Base-by-base conservation (phyloP, 371 early-diverging fungal genomes). In the Choanephora cucurbitarum region DNA sequence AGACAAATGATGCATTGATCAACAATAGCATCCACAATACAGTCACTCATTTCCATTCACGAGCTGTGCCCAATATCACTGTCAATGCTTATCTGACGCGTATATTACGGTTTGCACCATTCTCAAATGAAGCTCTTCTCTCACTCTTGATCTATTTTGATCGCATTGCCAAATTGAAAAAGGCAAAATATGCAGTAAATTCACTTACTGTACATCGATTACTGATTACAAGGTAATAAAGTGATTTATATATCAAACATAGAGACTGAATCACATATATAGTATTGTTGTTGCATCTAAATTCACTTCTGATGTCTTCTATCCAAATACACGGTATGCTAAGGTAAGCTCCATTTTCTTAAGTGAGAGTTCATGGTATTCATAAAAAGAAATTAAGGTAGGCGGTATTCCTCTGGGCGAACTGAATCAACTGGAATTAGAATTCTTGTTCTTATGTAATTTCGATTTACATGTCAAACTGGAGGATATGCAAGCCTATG, bases 371-470 rank as follows among this genome's bases (percentile, higher is more conserved):
- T n/a, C n/a, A n/a, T n/a, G n/a, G n/a, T n/a, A n/a, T n/a, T n/a
- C n/a, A n/a, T n/a, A 32, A 5, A 14, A 34, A 42, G n/a, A 32
- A 44, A 33, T 18, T 1, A 47, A 86, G 82, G 94, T 96, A 15
- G 96, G 96, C 21, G 96, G 96, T 0, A 72, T 96, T 6, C 84
- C 91, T 2, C 62, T 91, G 17, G 69, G 72, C 11, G 96, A 96
- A 63, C 73, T 96, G 57, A 96, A 96, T 69, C 76, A 89, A 55
- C 72, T 96, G 32, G 96, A 96, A 61, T 64, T 95, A 32, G 95
- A 95, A 73, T 88, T 96, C 52, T 74, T 94, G 40, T 90, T 89
- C 48, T 73, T 93, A 59, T 86, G 91, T 42, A 79, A 90, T 49
- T 96, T 95, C 79, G 81, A 91, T 54, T 80, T 96, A 19, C 80